Conservation (phyloP, 768 basidiomycete species). For the Pleurotus pulmonarius region DNA sequence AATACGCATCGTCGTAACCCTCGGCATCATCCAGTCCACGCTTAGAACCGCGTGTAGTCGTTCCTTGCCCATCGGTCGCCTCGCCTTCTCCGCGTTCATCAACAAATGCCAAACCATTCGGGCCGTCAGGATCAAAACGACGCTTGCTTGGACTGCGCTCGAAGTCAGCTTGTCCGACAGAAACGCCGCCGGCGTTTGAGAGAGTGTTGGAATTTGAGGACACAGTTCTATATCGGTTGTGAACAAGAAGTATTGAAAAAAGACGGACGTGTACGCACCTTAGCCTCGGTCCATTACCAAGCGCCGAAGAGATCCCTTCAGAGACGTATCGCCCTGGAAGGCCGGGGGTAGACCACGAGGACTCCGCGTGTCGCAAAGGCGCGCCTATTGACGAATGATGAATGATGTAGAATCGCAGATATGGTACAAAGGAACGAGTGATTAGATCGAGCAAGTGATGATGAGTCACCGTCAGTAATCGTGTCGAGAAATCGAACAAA, state of each 20-base stretch:
- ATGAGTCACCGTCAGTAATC: not conserved
- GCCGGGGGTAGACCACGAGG: slow-evolving; percentile 6
- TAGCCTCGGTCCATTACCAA: not conserved
- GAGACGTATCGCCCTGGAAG: slow-evolving; percentile 5
- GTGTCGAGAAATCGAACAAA: not conserved
- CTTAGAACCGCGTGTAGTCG: slow-evolving; percentile 43
- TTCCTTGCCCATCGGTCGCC: not conserved
- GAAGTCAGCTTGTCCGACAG: not conserved
- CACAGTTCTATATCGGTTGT: not conserved
- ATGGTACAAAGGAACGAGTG: not conserved
- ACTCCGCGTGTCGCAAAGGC: slow-evolving; percentile 3
- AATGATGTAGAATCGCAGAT: not conserved
- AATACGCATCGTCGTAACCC: not conserved
- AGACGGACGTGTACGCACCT: not conserved
- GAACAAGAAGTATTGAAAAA: not conserved
- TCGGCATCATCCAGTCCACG: slow-evolving; percentile 36
- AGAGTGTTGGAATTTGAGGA: slow-evolving; percentile 2
- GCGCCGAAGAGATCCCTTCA: slow-evolving; percentile 4
- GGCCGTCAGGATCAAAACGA: not conserved
- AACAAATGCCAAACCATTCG: not conserved
- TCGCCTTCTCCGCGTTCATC: not conserved
- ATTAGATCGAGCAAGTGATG: slow-evolving; percentile 1
- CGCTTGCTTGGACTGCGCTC: not conserved
- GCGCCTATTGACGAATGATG: not conserved
- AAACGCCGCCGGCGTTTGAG: slow-evolving; percentile 2